Base-by-base conservation (phyloP, 768 basidiomycete genomes). In the Porpolomopsis calyptriformis region DNA sequence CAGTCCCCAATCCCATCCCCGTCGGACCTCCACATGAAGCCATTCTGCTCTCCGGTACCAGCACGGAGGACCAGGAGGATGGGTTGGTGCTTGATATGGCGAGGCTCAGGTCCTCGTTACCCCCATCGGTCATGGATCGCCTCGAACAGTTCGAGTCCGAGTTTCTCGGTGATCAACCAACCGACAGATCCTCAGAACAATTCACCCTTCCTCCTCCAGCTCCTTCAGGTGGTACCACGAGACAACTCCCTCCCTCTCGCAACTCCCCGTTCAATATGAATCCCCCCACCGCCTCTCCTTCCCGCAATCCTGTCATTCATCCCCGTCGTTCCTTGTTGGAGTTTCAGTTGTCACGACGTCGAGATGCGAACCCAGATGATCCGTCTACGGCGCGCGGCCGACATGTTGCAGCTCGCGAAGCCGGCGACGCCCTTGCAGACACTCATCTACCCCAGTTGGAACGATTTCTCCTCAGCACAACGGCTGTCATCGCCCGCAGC, bases 11-110 rank as follows among this genome's bases (percentile, higher is more conserved):
- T 49, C 50, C 64, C 53, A 57, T 55, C 51, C 58, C 60, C 49
- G 60, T 74, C 49, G 64, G 66, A 41, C 68, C 70, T 14, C 66
- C 60, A 42, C 66, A 71, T 45, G 59, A 63, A 44, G 62, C 66
- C 23, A 66, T 69, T 24, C 29, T 64, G 6, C 59, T 71, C 19
- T 55, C 65, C 14, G 63, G 35, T 29, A 14, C 37, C 14, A 19
- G 16, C 4, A 18, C 49, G 5, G 55, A 51, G 0, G 25, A 41
- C 14, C 48, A 41, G 19, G 37, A 36, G 18, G 44, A 46, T n/a
- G 11, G 38, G 12, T 47, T 39, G n/a, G 49, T 48, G 18, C 35
- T 40, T 18, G 49, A 54, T 19, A 48, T 43, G 40, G 29, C 16
- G n/a, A 48, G 47, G 16, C 22, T 48, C 9, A 24, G 46, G 37